Conservation (phyloP, 108 stramenopile genomes). For the Mediolabrus comicus region DNA sequence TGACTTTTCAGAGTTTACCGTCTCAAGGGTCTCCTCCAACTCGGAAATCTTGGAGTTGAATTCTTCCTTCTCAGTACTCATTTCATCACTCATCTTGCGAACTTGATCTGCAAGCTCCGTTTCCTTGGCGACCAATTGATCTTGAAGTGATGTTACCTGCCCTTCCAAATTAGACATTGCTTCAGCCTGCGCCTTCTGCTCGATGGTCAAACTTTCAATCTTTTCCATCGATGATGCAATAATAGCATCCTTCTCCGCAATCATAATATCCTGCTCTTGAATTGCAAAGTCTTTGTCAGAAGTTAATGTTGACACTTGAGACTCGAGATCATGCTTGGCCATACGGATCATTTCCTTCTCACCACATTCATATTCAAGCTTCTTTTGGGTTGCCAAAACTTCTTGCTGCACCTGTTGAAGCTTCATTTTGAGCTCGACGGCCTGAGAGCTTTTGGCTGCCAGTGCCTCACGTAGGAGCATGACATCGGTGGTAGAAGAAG, state of each 20-base stretch:
- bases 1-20: neutral
- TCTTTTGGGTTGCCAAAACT: neutral
- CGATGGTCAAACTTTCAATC: conserved; percentile 24
- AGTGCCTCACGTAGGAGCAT: conserved; percentile 38
- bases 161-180: conserved; percentile 17
- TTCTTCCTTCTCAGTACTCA: neutral
- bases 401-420: conserved; percentile 14
- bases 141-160: conserved; percentile 20
- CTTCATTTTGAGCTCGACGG: conserved; percentile 23
- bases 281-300: conserved; percentile 47
- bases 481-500: no score
- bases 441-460: conserved; percentile 45
- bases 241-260: conserved; percentile 34
- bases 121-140: conserved; percentile 13
- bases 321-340: conserved; percentile 45
- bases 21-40: neutral
- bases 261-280: conserved; percentile 34
- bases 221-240: conserved; percentile 26
- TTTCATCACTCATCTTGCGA: neutral
- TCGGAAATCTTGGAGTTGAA: neutral
- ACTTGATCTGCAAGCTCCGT: conserved; percentile 1
- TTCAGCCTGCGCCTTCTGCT: conserved; percentile 16
- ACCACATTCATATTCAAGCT: conserved; percentile 23
- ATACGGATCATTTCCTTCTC: conserved; percentile 46
- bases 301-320: conserved; percentile 33